phyloP scores from a whole-genome alignment of 225 moss, liverwort and hornwort species.

The Antitrichia curtipendula region DNA sequence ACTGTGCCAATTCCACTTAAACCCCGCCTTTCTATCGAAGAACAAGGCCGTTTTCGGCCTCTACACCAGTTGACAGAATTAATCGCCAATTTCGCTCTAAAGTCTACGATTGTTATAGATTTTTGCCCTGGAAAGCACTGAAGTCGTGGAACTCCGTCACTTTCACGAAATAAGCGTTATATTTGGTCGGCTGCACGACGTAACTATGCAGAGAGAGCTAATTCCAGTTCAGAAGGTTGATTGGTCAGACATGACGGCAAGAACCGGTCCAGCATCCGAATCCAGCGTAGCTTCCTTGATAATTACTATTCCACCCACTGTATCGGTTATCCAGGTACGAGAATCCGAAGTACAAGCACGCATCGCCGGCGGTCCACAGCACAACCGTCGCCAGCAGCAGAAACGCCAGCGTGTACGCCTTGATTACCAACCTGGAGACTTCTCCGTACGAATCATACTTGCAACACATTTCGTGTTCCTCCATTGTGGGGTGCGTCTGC shows the following conservation, averaged over 20 bases:
- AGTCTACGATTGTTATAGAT: not conserved
- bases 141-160: not conserved
- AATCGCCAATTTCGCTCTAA: too few relatives aligned
- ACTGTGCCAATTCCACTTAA: not conserved
- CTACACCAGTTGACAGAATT: not conserved
- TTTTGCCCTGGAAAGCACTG: too few relatives aligned
- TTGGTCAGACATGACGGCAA: not conserved
- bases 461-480: not conserved
- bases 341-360: not conserved
- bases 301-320: not conserved
- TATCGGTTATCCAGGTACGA: not conserved
- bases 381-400: not conserved
- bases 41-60: not conserved
- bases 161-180: not conserved
- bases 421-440: not conserved
- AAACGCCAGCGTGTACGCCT: not conserved
- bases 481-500: not conserved
- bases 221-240: not conserved
- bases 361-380: constrained; percentile 8
- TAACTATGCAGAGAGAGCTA: not conserved
- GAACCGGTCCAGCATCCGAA: not conserved
- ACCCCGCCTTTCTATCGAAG: not conserved
- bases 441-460: constrained; percentile 2
- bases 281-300: not conserved
- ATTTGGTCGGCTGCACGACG: too few relatives aligned